Evolutionary conservation across 352 stramenopile species (phyloP), one percentile per base, ranked within the genome.

Genomic region (Poterioochromonas sp.): DNA sequence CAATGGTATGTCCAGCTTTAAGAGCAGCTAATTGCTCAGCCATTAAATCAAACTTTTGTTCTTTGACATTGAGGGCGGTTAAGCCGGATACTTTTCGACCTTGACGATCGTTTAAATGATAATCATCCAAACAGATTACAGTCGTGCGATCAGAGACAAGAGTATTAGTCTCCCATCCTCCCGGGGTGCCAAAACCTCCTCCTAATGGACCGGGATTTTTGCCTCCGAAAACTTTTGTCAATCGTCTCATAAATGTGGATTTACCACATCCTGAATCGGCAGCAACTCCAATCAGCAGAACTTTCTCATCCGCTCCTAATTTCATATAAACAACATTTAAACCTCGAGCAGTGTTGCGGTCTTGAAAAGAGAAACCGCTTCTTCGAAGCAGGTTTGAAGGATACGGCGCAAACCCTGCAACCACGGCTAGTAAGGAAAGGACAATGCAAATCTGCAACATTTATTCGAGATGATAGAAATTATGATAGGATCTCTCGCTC

Each of bases 1-100:
- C 84, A 73, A 93, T 81, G 34, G 84, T 85, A 77, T 92, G 85
- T 82, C 88, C 88, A 32, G 85, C 81, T 85, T 93, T 93, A 76
- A 93, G 85, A 32, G 85, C 88, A 74, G 84, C 84, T 71, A 93
- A 82, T 78, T 92, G 88, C 82, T 93, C 88, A 82, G 84, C 91
- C 88, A 93, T 93, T 73, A 92, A 85, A 83, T 93, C 88, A 78
- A 93, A 93, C 81, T 90, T 90, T 79, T 93, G 89, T 82, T 93
- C 88, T 51, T 83, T 82, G n/a, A 86, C 85, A 81, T 93, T 84
- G 29, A 92, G 83, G 34, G 88, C 88, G 60, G 88, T 93, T 49
- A 86, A 83, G 29, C 84, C 84, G 60, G 88, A 88, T 44, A 90
- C 79, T 82, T 93, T 93, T 73, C 88, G 87, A 76, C 88, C 88